Evolutionary conservation across 331 rosid genomes (phyloP).

Genomic region (Acacia pycnantha): DNA sequence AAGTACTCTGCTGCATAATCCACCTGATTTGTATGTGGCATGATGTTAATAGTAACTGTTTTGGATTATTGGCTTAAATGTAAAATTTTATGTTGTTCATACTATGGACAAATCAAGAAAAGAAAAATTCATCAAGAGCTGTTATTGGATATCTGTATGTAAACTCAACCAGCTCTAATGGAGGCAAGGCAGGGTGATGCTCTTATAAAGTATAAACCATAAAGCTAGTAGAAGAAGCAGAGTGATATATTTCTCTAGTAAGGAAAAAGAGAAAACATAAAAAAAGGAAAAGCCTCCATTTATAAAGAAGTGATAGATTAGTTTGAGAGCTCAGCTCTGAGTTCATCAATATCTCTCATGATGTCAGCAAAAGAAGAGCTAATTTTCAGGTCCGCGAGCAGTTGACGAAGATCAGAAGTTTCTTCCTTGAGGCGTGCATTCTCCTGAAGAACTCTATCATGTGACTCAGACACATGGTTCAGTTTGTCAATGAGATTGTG

Average conservation of each 20-base stretch:
- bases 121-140: slow-evolving; percentile 26
- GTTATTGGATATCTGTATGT: slow-evolving; percentile 37
- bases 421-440: slow-evolving; percentile 77
- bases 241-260: slow-evolving; percentile 2
- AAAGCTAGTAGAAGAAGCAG: slow-evolving; percentile 21
- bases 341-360: slow-evolving; percentile 50
- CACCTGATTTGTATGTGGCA: slow-evolving; percentile 51
- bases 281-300: slow-evolving; percentile 20
- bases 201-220: slow-evolving; percentile 18
- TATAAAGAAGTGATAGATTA: slow-evolving; percentile 33
- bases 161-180: slow-evolving; percentile 33
- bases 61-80: slow-evolving; percentile 21
- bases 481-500: slow-evolving; percentile 64
- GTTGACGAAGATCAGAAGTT: slow-evolving; percentile 71
- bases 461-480: slow-evolving; percentile 61
- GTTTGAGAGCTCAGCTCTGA: slow-evolving; percentile 49
- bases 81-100: slow-evolving; percentile 6
- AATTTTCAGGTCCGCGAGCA: slow-evolving; percentile 56
- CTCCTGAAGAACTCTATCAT: slow-evolving; percentile 66
- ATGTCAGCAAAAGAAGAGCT: slow-evolving; percentile 45
- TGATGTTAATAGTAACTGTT: slow-evolving; percentile 28
- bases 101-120: slow-evolving; percentile 6
- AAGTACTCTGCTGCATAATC: slow-evolving; percentile 34
- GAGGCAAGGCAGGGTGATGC: slow-evolving; percentile 23
- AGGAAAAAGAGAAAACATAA: not conserved